These are phyloP conservation scores for Boletus subparvulus DNA, from an alignment of 768 basidiomycete genomes.

Conservation along the genomic window DNA sequence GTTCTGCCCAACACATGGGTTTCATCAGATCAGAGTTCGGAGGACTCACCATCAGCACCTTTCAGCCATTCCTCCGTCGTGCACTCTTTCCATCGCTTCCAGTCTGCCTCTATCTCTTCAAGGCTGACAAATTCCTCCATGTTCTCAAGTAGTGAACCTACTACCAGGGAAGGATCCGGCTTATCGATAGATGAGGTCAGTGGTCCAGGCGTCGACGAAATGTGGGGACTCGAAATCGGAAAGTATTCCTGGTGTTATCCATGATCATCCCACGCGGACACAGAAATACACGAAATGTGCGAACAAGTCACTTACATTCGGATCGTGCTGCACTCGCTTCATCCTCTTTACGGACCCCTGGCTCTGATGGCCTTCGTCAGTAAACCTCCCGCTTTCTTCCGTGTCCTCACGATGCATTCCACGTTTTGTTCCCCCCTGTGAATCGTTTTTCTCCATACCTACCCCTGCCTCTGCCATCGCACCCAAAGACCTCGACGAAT, in stretches of 20 bases:
- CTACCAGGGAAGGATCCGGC: slow-evolving; percentile 8
- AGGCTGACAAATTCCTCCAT: slow-evolving; percentile 21
- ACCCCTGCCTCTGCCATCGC: slow-evolving; percentile 7
- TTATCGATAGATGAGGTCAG: background rate
- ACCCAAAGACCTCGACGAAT: slow-evolving; percentile 9
- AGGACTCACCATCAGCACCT: slow-evolving; percentile 28
- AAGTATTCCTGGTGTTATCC: slow-evolving; percentile 17
- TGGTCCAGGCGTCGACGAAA: slow-evolving; percentile 15
- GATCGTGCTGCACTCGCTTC: slow-evolving; percentile 12
- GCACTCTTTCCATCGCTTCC: slow-evolving; percentile 30
- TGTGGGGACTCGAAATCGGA: slow-evolving; percentile 22
- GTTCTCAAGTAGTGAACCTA: slow-evolving; percentile 19
- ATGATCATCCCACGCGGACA: background rate
- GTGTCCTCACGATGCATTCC: slow-evolving; percentile 12
- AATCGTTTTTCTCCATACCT: slow-evolving; percentile 5
- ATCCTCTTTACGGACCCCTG: slow-evolving; percentile 18
- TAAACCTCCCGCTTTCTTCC: slow-evolving; percentile 7
- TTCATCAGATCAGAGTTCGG: background rate
- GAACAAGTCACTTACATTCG: slow-evolving; percentile 18
- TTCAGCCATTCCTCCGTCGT: slow-evolving; percentile 33
- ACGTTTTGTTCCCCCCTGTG: slow-evolving; percentile 15
- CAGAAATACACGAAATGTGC: background rate
- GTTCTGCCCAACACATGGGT: slow-evolving; percentile 14
- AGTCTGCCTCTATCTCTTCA: slow-evolving; percentile 21
- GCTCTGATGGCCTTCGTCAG: background rate